Conservation (phyloP, 1,139 yeast species). For the Protomyces inouyei region DNA sequence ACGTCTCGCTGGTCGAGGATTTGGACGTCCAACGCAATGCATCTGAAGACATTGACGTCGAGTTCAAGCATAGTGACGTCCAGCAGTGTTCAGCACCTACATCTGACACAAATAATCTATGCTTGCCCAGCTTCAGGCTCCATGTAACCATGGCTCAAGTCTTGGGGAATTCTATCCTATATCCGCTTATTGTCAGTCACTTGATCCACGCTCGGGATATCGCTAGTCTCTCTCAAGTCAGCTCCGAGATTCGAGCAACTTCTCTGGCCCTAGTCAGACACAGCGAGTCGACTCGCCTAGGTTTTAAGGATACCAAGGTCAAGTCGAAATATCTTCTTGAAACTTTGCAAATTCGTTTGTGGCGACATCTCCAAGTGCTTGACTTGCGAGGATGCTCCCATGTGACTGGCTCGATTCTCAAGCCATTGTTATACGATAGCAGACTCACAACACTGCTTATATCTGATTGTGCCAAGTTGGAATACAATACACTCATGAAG, state of each 20-base stretch:
- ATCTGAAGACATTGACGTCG: no score
- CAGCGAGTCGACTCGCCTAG: slow-evolving; percentile 1
- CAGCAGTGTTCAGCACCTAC: no score
- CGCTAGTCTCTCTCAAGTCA: background rate
- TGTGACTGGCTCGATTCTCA: background rate
- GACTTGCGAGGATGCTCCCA: background rate
- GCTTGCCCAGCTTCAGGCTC: no score
- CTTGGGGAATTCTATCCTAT: background rate
- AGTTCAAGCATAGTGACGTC: no score
- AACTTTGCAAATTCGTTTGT: background rate
- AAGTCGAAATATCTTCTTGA: slow-evolving; percentile 6
- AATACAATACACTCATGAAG: background rate
- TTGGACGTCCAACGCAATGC: no score
- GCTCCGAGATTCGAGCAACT: slow-evolving; percentile 2
- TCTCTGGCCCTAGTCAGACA: background rate
- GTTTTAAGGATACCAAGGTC: background rate
- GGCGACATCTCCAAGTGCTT: background rate
- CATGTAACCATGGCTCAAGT: background rate
- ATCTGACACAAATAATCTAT: no score
- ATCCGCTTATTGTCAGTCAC: background rate
- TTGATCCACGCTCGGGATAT: background rate
- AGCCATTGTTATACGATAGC: background rate
- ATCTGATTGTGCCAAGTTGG: slow-evolving; percentile 11
- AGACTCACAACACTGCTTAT: slow-evolving; percentile 1
- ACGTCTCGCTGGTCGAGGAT: no score